Evolutionary conservation across 768 basidiomycete species (phyloP).

Genomic region (Trametes maxima): DNA sequence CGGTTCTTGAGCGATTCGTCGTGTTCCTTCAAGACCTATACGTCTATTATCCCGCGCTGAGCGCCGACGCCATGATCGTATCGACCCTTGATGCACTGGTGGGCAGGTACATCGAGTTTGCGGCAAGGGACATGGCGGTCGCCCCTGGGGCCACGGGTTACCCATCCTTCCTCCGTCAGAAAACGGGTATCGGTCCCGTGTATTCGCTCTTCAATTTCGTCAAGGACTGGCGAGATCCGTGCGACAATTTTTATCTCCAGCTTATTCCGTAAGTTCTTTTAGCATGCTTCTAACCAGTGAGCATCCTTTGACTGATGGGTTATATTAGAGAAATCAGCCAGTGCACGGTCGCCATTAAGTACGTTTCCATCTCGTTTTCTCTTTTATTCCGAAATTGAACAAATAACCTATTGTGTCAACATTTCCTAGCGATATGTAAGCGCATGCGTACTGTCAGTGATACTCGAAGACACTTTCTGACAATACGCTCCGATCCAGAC

Average conservation of each 20-base stretch:
- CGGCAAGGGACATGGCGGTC: slow-evolving; percentile 32
- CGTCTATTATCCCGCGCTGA: slow-evolving; percentile 32
- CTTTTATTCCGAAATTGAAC: not conserved
- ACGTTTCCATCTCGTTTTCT: not conserved
- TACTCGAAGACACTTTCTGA: not conserved
- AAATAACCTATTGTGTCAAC: not conserved
- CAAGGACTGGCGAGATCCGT: slow-evolving; percentile 32
- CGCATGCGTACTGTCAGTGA: not conserved
- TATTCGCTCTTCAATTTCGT: slow-evolving; percentile 36
- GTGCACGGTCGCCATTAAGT: not conserved
- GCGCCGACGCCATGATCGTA: slow-evolving; percentile 28
- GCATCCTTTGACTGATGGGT: too few species aligned
- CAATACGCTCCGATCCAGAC: not conserved
- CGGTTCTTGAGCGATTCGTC: slow-evolving; percentile 38
- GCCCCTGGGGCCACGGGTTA: slow-evolving; percentile 28
- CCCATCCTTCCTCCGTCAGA: slow-evolving; percentile 29
- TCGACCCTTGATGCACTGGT: slow-evolving; percentile 40
- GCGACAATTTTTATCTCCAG: slow-evolving; percentile 37
- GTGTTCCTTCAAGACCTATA: slow-evolving; percentile 36
- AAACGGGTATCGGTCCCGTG: slow-evolving; percentile 38
- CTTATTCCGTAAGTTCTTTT: slow-evolving; percentile 34
- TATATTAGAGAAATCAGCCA: not conserved
- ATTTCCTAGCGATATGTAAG: slow-evolving; percentile 17
- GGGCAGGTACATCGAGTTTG: slow-evolving; percentile 36
- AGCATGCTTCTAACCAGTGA: too few species aligned